Conservation (phyloP, 345 rosid genomes). For the Populus davidiana region DNA sequence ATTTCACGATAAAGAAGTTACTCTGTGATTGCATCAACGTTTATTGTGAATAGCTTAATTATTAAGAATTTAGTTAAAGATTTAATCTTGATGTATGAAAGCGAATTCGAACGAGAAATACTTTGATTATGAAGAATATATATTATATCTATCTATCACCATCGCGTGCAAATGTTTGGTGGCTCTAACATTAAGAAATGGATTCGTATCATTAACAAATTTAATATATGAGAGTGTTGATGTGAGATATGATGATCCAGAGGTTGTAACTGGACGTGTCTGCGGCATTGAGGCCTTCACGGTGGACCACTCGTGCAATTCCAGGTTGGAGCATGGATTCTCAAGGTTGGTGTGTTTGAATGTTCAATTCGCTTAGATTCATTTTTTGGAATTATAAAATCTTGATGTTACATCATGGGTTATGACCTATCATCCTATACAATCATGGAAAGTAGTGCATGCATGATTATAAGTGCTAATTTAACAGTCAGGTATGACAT, state of each 20-base stretch:
- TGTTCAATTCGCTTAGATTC: background rate
- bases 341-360: background rate
- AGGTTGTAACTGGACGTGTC: background rate
- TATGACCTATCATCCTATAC: background rate
- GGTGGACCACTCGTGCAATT: conserved; percentile 9
- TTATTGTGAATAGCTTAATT: too few relatives aligned
- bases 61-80: too few relatives aligned
- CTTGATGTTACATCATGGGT: background rate
- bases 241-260: conserved; percentile 6
- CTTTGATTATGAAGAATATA: too few relatives aligned
- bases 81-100: too few relatives aligned
- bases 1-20: background rate
- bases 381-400: background rate
- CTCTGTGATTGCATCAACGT: too few relatives aligned
- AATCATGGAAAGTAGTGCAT: background rate
- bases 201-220: background rate
- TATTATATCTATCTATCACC: too few relatives aligned
- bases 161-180: conserved; percentile 1
- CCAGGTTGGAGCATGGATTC: conserved; percentile 9
- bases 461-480: background rate
- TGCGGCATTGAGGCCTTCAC: background rate
- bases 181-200: background rate
- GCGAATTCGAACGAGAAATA: too few relatives aligned
- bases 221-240: background rate
- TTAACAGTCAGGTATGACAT: too few relatives aligned